Evolutionary conservation across 192 early-diverging fungal species (phyloP).

Genomic region (Chytriomyces hyalinus): DNA sequence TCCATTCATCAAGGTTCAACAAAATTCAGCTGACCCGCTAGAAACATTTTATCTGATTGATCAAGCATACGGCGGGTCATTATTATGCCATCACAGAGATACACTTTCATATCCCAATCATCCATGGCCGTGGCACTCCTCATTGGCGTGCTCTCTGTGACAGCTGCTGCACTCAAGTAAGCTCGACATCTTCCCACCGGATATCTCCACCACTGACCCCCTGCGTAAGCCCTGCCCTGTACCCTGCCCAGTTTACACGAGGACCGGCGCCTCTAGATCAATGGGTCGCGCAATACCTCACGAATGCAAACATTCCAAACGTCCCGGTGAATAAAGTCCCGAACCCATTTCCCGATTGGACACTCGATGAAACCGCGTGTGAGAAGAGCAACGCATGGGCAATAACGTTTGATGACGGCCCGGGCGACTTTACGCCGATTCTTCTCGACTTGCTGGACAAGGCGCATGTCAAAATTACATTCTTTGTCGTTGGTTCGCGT

Average conservation of each 20-base stretch:
- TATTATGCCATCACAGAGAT: no score
- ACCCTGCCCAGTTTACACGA: background rate
- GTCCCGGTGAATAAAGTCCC: conserved; percentile 6
- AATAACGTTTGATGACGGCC: conserved; percentile 50
- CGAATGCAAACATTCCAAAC: conserved; percentile 9
- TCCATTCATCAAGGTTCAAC: no score
- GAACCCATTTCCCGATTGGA: conserved; percentile 15
- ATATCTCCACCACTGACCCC: background rate
- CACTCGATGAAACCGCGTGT: conserved; percentile 16
- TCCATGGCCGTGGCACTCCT: no score
- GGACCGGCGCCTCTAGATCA: conserved; percentile 20
- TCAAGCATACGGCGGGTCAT: no score
- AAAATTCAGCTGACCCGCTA: no score
- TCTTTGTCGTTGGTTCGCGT: conserved; percentile 69
- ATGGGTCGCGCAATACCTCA: conserved; percentile 18
- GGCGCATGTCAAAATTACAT: conserved; percentile 68
- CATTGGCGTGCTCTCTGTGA: background rate
- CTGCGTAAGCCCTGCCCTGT: background rate
- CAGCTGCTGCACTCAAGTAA: background rate
- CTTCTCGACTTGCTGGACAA: conserved; percentile 60
- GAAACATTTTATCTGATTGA: no score
- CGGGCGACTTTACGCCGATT: conserved; percentile 53
- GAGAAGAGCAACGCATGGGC: background rate
- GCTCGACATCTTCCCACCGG: background rate
- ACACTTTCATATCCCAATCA: no score